These are phyloP conservation scores for Paradendryphiella salina DNA, from an alignment of 2,329 filamentous ascomycete genomes.

Conservation along the genomic window DNA sequence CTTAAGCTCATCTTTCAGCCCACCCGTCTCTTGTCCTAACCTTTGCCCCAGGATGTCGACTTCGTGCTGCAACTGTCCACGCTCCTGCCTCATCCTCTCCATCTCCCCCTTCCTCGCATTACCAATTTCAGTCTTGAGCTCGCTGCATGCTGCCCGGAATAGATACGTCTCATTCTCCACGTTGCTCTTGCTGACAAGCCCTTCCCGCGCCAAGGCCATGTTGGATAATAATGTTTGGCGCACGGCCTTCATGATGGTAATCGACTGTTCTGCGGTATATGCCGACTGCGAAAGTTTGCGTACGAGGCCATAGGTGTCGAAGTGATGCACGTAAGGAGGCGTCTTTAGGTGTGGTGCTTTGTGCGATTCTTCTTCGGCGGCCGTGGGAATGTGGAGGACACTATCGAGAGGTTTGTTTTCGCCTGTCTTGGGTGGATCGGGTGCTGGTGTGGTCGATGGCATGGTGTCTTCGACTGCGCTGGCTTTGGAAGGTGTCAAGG, in stretches of 20 bases:
- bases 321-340: slow-evolving; percentile 88
- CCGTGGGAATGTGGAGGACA: slow-evolving; percentile 49
- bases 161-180: slow-evolving; percentile 95
- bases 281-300: slow-evolving; percentile 72
- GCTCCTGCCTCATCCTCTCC: slow-evolving; percentile 79
- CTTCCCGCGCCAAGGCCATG: slow-evolving; percentile 76
- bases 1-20: slow-evolving; percentile 86
- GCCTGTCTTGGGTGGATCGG: slow-evolving; percentile 28
- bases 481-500: slow-evolving; percentile 18
- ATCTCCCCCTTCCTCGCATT: slow-evolving; percentile 75
- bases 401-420: slow-evolving; percentile 46
- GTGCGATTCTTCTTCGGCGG: slow-evolving; percentile 45
- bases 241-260: slow-evolving; percentile 90
- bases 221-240: slow-evolving; percentile 76
- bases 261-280: slow-evolving; percentile 73
- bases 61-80: slow-evolving; percentile 87
- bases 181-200: slow-evolving; percentile 84
- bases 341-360: slow-evolving; percentile 70
- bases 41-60: slow-evolving; percentile 89
- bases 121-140: slow-evolving; percentile 83
- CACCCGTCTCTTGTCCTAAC: slow-evolving; percentile 78
- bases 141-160: slow-evolving; percentile 90
- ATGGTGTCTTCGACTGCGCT: slow-evolving; percentile 18
- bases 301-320: slow-evolving; percentile 90
- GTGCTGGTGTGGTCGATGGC: slow-evolving; percentile 14